Conservation (phyloP, 306 rosid species). For the Lablab purpureus region DNA sequence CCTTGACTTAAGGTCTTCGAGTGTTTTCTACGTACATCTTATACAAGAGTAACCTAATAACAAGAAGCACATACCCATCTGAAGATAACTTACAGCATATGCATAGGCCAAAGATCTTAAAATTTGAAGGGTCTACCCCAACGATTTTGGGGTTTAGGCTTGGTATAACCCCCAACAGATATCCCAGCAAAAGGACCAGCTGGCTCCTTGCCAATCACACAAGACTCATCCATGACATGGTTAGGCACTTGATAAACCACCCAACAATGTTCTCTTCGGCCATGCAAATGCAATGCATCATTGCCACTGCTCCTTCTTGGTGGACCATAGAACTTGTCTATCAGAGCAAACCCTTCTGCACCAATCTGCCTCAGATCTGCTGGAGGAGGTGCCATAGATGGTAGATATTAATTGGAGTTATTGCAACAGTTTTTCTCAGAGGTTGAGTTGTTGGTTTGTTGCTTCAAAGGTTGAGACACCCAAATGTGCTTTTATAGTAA, state of each 20-base stretch:
- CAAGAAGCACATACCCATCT: background rate
- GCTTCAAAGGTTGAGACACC: background rate
- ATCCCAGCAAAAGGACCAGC: background rate
- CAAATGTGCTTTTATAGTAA: background rate
- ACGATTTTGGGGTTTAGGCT: slow-evolving; percentile 42
- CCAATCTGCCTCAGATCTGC: slow-evolving; percentile 34
- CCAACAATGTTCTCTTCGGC: slow-evolving; percentile 6
- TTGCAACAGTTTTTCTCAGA: background rate
- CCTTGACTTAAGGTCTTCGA: slow-evolving; percentile 35
- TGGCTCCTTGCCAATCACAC: background rate
- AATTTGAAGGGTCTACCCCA: slow-evolving; percentile 43
- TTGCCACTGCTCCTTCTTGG: background rate
- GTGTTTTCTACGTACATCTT: slow-evolving; percentile 10
- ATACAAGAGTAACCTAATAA: background rate
- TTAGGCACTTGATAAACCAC: slow-evolving; percentile 20
- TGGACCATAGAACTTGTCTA: slow-evolving; percentile 39
- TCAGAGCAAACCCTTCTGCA: slow-evolving; percentile 41
- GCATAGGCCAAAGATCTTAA: slow-evolving; percentile 3
- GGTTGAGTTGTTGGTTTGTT: background rate
- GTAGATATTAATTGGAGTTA: background rate
- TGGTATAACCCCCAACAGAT: background rate
- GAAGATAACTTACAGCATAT: background rate
- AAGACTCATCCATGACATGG: background rate
- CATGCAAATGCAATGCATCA: background rate
- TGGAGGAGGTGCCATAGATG: slow-evolving; percentile 37